phyloP scores from a whole-genome alignment of 352 stramenopile genomes.

The Pythium angustatum region DNA sequence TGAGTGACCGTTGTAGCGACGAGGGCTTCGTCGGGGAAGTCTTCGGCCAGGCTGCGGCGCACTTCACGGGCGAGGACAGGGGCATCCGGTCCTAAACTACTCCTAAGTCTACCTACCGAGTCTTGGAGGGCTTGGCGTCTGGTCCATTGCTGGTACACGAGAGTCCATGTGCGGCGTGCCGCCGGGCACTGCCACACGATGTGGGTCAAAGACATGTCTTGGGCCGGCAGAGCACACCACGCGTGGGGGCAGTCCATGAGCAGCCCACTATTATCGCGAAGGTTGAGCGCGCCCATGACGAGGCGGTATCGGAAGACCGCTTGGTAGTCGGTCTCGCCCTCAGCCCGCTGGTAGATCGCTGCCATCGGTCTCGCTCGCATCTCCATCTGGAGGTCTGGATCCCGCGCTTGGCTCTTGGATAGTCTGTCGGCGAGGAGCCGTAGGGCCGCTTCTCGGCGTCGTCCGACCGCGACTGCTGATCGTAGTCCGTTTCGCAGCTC shows the following conservation, averaged over 20 bases:
- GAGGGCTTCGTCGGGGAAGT: neutral
- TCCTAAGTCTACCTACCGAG: too few relatives aligned
- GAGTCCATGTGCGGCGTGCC: neutral
- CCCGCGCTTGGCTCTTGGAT: neutral
- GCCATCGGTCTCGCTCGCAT: neutral
- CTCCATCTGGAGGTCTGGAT: neutral
- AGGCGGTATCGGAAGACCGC: conserved; percentile 1
- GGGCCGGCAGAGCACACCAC: neutral
- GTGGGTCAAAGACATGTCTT: neutral
- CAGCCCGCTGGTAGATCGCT: neutral
- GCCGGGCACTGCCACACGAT: neutral
- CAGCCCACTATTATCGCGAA: neutral
- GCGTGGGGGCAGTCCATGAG: neutral
- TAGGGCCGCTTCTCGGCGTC: neutral
- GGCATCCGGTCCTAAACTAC: neutral
- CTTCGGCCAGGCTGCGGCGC: neutral
- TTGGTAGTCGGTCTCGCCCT: neutral
- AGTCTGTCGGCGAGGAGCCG: neutral
- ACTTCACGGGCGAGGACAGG: neutral
- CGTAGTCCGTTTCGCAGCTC: neutral
- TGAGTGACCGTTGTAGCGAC: neutral
- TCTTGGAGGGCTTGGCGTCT: neutral
- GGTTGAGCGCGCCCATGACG: neutral
- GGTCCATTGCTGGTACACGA: neutral
- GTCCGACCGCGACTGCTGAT: neutral